Base-by-base conservation (phyloP, 1,284 basidiomycete species). In the Tilletia horrida region DNA sequence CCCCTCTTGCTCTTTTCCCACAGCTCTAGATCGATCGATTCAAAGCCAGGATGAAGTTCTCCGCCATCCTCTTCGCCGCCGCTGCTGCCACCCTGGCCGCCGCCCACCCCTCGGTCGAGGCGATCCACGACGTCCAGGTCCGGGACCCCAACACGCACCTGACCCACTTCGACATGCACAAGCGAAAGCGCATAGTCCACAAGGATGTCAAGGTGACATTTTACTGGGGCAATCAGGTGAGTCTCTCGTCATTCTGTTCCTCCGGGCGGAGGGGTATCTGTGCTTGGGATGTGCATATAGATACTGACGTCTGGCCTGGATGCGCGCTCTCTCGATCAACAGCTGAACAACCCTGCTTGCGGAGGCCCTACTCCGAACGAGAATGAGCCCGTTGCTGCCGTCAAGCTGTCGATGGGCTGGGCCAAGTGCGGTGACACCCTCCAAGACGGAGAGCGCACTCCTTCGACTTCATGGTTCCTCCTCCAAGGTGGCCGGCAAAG, bases 111-210 rank as follows among this genome's bases (percentile, higher is more conserved):
- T n/a, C 50, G n/a, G 50, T 25, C 16, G 50, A 52, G 11, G 50
- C 50, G 1, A 25, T 48, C 0, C 7, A n/a, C 47, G 47, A 48
- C 11, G 11, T 52, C 50, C 23, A 13, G 13, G 3, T 52, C 50
- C 50, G 50, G n/a, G 50, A 52, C 50, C 21, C 50, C 50, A 52
- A 52, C 50, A 52, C 50, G 3, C 50, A 59, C 27, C 8, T 40
- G 7, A 11, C 31, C 55, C 14, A 59, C 13, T 59, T 16, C 55
- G 55, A 59, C 29, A n/a, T 63, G 40, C 42, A 63, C 42, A 63
- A 63, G 61, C 61, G 61, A 35, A 44, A 63, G 42, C 61, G 61
- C 35, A 40, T 63, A 35, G 55, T 59, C 7, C 27, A 63, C 61
- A 44, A 31, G 35, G 29, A 47, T 40, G 42, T 21, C 6, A 44